phyloP scores from a whole-genome alignment of 768 basidiomycete species.

The Trichaptum fuscoviolaceum region DNA sequence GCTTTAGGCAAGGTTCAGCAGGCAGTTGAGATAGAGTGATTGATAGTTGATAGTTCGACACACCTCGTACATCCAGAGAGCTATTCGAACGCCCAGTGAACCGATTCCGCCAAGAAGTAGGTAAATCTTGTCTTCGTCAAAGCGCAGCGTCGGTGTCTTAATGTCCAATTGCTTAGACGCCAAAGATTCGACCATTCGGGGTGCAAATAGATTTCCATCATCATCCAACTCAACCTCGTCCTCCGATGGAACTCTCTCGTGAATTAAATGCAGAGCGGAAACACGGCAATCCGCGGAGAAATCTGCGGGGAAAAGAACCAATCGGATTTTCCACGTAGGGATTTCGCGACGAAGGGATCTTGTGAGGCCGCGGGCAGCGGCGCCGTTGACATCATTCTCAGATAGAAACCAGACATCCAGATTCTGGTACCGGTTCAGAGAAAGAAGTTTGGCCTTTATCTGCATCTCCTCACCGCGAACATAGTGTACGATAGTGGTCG shows the following conservation, averaged over 20 bases:
- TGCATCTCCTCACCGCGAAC: constrained; percentile 16
- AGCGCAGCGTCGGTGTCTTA: constrained; percentile 11
- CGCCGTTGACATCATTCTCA: constrained; percentile 23
- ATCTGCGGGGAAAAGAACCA: constrained; percentile 23
- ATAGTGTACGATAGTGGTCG: constrained; percentile 13
- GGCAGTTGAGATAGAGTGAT: neutral
- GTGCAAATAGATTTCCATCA: constrained; percentile 23
- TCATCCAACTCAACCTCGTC: constrained; percentile 21
- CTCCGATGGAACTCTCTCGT: constrained; percentile 3
- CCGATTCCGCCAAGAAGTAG: constrained; percentile 36
- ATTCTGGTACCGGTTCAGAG: constrained; percentile 9
- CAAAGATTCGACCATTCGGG: constrained; percentile 23
- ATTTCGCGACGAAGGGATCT: constrained; percentile 27
- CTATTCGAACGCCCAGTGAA: constrained; percentile 31
- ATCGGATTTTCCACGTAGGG: constrained; percentile 24
- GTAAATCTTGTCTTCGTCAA: constrained; percentile 28
- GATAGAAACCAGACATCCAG: constrained; percentile 26
- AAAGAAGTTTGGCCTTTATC: constrained; percentile 14
- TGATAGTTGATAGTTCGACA: constrained; percentile 7
- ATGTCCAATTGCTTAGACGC: neutral
- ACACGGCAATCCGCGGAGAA: constrained; percentile 10
- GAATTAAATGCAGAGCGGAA: constrained; percentile 3
- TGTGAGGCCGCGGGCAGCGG: constrained; percentile 27
- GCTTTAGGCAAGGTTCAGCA: constrained; percentile 15
- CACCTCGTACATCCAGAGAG: constrained; percentile 40